Conservation (phyloP, 208 protist genomes). For the Blastocrithidia nonstop region DNA sequence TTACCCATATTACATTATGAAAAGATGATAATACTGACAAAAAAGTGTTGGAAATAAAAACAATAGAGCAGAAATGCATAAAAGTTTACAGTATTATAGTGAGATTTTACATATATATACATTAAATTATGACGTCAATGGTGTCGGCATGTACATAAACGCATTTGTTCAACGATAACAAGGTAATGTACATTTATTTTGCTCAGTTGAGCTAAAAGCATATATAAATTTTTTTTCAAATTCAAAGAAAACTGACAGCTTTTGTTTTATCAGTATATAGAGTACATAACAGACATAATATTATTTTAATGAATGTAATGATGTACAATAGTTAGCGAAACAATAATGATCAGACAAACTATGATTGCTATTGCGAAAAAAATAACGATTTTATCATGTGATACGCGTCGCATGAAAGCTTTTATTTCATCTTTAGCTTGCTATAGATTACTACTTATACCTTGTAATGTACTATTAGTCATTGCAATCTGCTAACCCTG, state of each 20-base stretch:
- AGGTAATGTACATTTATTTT: neutral
- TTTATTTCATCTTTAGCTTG: conserved; percentile 24
- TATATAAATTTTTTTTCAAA: conserved; percentile 1
- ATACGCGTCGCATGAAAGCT: conserved; percentile 67
- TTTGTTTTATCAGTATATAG: neutral
- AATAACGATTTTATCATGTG: conserved; percentile 71
- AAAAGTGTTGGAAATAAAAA: too few species aligned
- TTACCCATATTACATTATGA: too few species aligned
- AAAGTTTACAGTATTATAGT: too few species aligned
- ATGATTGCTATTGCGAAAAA: conserved; percentile 62
- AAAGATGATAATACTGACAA: too few species aligned
- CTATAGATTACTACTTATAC: conserved; percentile 22
- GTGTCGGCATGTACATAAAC: too few species aligned
- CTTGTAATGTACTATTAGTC: conserved; percentile 37
- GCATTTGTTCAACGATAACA: too few species aligned
- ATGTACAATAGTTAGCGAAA: conserved; percentile 36
- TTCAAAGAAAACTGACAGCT: neutral
- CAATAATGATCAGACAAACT: conserved; percentile 60
- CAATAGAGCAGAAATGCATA: too few species aligned
- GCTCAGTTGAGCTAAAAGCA: conserved; percentile 1
- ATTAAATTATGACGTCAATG: too few species aligned
- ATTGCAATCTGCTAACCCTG: conserved; percentile 69
- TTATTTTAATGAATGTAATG: conserved; percentile 7
- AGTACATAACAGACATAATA: neutral
- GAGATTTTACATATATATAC: too few species aligned